Conservation (phyloP, 2,329 filamentous ascomycete genomes). For the Diplodia sapinea region DNA sequence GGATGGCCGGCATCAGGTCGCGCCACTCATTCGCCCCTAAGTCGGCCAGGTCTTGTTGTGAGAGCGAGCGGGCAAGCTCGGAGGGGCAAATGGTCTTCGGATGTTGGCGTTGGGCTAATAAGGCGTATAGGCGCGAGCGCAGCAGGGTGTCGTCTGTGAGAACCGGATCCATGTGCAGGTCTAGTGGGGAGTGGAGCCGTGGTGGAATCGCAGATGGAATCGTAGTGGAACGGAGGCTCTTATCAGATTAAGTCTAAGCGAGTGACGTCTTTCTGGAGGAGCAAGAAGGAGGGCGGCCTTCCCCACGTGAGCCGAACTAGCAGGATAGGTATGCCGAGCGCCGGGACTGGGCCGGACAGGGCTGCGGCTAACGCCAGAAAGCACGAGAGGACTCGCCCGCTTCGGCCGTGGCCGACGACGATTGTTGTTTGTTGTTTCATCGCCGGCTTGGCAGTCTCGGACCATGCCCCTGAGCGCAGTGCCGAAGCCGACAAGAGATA, state of each 20-base stretch:
- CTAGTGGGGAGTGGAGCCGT: background rate
- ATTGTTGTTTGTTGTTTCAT: slow-evolving; percentile 10
- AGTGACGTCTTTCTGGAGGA: slow-evolving; percentile 12
- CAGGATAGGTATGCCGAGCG: background rate
- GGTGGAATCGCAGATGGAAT: background rate
- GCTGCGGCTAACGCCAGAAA: background rate
- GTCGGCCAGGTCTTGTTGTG: slow-evolving; percentile 46
- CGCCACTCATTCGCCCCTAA: slow-evolving; percentile 49
- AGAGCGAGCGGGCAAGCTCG: slow-evolving; percentile 56
- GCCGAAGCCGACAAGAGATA: too few species aligned
- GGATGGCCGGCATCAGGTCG: slow-evolving; percentile 54
- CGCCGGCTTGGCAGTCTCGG: slow-evolving; percentile 5
- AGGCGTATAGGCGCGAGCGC: slow-evolving; percentile 37
- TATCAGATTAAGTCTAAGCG: slow-evolving; percentile 28
- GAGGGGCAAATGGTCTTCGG: slow-evolving; percentile 62
- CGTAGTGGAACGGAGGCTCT: background rate
- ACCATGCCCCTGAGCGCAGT: background rate
- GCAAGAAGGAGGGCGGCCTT: too few species aligned
- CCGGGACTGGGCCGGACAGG: background rate
- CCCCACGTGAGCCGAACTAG: slow-evolving; percentile 11
- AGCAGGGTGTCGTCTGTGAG: slow-evolving; percentile 29
- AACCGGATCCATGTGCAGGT: slow-evolving; percentile 7
- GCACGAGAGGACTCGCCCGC: background rate
- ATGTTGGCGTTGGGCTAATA: slow-evolving; percentile 43
- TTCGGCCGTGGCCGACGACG: background rate